These are phyloP conservation scores for Penicillium mononematosum DNA, from an alignment of 495 filamentous ascomycete species.

Conservation along the genomic window DNA sequence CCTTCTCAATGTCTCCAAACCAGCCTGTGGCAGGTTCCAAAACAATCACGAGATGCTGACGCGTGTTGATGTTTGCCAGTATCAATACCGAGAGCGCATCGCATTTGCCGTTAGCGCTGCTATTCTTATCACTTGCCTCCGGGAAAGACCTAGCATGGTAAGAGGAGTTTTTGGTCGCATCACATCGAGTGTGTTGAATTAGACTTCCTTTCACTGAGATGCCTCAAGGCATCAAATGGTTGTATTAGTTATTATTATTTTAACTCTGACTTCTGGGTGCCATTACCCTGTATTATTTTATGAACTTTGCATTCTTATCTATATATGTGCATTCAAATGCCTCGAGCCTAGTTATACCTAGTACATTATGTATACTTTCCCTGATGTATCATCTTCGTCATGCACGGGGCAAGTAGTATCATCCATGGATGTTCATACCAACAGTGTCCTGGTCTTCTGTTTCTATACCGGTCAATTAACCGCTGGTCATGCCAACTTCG, in stretches of 20 bases:
- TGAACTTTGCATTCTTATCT: not conserved
- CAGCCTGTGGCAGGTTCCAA: conserved; percentile 10
- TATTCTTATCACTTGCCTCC: conserved; percentile 68
- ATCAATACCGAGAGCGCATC: conserved; percentile 72
- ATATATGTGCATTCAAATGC: not conserved
- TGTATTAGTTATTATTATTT: conserved; percentile 18
- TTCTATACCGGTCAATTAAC: not conserved
- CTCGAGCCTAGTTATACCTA: not conserved
- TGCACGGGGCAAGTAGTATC: not conserved
- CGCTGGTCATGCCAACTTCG: not conserved
- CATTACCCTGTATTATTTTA: conserved; percentile 1
- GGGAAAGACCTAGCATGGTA: conserved; percentile 64
- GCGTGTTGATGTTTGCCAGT: conserved; percentile 40
- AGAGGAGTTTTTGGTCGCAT: conserved; percentile 73
- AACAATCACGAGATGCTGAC: conserved; percentile 25
- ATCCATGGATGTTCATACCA: not conserved
- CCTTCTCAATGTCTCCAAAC: not conserved
- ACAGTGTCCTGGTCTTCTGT: not conserved
- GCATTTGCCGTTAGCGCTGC: conserved; percentile 74
- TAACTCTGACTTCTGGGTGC: not conserved
- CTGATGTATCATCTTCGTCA: no score
- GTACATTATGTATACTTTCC: not conserved
- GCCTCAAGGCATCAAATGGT: not conserved
- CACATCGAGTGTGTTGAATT: conserved; percentile 54
- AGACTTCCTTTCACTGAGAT: not conserved